Conservation (phyloP, 2,329 filamentous ascomycete genomes). For the Phialocephala subalpina region DNA sequence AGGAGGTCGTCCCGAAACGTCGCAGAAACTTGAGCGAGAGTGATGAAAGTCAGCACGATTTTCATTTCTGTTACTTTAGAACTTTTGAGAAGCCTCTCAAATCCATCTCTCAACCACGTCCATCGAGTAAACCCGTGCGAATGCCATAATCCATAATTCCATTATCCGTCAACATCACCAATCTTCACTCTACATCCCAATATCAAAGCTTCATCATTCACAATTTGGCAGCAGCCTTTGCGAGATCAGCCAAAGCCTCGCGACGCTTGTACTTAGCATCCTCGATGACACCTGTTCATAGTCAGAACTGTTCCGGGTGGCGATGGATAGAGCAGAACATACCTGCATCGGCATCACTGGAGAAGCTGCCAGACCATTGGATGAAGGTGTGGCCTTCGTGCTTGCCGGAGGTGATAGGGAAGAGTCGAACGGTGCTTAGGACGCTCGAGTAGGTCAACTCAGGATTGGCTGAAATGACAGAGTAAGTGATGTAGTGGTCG, state of each 20-base stretch:
- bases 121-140: neutral
- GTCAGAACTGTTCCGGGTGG: neutral
- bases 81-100: neutral
- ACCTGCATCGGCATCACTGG: slow-evolving; percentile 75
- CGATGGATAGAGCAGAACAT: slow-evolving; percentile 42
- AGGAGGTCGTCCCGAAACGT: no score
- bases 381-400: slow-evolving; percentile 71
- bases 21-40: neutral
- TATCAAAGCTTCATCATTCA: slow-evolving; percentile 8
- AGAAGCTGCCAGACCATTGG: slow-evolving; percentile 75
- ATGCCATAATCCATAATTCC: neutral
- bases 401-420: slow-evolving; percentile 71
- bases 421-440: slow-evolving; percentile 71
- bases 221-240: slow-evolving; percentile 52
- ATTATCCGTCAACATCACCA: neutral
- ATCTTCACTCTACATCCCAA: neutral
- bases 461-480: slow-evolving; percentile 71
- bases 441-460: slow-evolving; percentile 72
- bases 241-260: slow-evolving; percentile 73
- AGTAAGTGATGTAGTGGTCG: slow-evolving; percentile 80
- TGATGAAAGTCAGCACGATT: neutral
- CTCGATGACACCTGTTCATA: slow-evolving; percentile 68
- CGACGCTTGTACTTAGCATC: slow-evolving; percentile 81
- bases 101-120: neutral
- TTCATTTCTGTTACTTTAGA: neutral